Percentiles rank a stretch among this genome's conserved stretches.
Evolutionary conservation across 192 early-diverging fungal genomes (phyloP).

Genomic region (Backusella sp.): DNA sequence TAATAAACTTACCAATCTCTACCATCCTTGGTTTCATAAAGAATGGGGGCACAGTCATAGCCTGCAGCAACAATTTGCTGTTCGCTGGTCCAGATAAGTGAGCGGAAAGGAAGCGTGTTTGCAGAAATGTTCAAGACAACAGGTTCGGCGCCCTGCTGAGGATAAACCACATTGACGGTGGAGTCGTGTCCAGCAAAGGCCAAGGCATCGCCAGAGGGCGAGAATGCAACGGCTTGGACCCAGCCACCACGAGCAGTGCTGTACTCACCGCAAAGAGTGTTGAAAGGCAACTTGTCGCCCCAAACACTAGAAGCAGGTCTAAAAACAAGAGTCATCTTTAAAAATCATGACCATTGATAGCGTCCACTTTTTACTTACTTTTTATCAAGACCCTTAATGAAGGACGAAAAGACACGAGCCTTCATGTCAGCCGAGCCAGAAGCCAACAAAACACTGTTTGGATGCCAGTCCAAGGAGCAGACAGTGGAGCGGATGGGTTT

Average conservation of each 20-base stretch:
- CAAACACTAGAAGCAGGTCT: constrained; percentile 78
- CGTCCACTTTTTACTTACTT: constrained; percentile 43
- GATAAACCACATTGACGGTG: constrained; percentile 73
- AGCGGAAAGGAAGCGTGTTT: constrained; percentile 70
- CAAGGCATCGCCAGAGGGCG: constrained; percentile 82
- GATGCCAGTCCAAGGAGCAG: constrained; percentile 91
- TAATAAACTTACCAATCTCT: constrained; percentile 54
- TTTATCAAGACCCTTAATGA: constrained; percentile 91
- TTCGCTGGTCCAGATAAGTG: constrained; percentile 77
- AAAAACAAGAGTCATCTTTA: neutral
- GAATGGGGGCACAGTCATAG: constrained; percentile 90
- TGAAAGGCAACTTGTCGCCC: constrained; percentile 95
- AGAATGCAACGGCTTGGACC: constrained; percentile 92
- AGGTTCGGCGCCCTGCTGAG: constrained; percentile 50
- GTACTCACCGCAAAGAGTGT: constrained; percentile 89
- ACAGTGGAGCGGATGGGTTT: constrained; percentile 92
- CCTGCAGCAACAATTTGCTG: constrained; percentile 82
- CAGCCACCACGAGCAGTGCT: constrained; percentile 75
- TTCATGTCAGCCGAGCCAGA: constrained; percentile 85
- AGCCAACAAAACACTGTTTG: constrained; percentile 93
- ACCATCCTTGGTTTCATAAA: constrained; percentile 63
- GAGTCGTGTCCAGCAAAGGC: constrained; percentile 91
- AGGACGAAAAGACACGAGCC: constrained; percentile 94
- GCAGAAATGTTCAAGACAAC: constrained; percentile 58
- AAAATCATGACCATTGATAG: too few species aligned